Base-by-base conservation (phyloP, 2,329 filamentous ascomycete genomes). In the Exophiala phaeomuriformis region DNA sequence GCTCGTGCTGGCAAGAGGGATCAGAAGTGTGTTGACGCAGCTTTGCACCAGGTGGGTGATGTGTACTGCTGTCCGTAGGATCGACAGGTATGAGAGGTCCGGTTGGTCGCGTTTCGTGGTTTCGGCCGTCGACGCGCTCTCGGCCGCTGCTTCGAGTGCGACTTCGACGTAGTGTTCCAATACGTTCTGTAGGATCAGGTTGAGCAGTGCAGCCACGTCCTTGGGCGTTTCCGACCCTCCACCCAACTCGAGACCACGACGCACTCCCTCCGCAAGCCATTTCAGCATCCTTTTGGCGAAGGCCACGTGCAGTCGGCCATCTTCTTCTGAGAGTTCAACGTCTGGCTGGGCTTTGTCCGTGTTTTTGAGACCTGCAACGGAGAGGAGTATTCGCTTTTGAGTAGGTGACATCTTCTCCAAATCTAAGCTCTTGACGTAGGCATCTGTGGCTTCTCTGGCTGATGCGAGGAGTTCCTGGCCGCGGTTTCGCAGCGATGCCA, bases 241-340 rank as follows among this genome's bases (percentile, higher is more conserved):
- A 28, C 88, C 90, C n/a, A 98, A 77, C 69, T 98, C 93, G 6
- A 98, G 77, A 0, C 90, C 89, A 59, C 93, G 80, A 37, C 93
- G 87, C 28, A 98, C 91, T 58, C 88, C 90, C 74, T 98, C 93
- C 2, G 93, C 93, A 39, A 98, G 75, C 93, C 93, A 98, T 67
- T 88, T 94, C 56, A 98, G 79, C 90, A 98, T 98, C 53, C 93
- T 82, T 72, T 97, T 97, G n/a, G 90, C 88, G 67, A 87, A 90
- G n/a, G 82, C 77, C 3, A 94, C 76, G 61, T 84, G 91, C 29
- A 97, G 75, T 52, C 83, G 77, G 33, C 93, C 93, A 65, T 98
- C 91, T 65, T 91, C 84, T 55, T 97, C 93, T 0, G 85, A 84
- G 32, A 97, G 86, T 66, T 95, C 90, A 53, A 95, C 89, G 49